A percentile compares a stretch with the other conserved stretches of the same genome.
These are phyloP conservation scores for Pisolithus marmoratus DNA, from an alignment of 768 basidiomycete species.

Conservation along the genomic window DNA sequence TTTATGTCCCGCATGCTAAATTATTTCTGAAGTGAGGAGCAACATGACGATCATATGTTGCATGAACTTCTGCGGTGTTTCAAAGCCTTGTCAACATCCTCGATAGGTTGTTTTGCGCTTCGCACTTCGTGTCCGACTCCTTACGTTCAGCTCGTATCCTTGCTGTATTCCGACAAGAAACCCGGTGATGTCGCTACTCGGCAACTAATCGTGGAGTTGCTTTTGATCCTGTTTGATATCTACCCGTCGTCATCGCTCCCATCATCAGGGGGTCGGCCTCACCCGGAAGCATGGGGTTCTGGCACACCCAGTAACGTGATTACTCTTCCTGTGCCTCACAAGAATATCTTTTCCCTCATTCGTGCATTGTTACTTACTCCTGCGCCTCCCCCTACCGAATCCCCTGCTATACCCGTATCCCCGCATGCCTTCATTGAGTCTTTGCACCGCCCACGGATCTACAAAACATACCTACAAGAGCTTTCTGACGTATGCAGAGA, in stretches of 20 bases:
- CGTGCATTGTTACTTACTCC: constrained; percentile 71
- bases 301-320: constrained; percentile 45
- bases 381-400: constrained; percentile 60
- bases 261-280: constrained; percentile 35
- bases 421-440: constrained; percentile 80
- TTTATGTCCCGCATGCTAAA: not conserved
- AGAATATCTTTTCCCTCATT: constrained; percentile 66
- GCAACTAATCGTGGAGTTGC: constrained; percentile 84
- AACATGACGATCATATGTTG: constrained; percentile 92
- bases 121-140: constrained; percentile 87
- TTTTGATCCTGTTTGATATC: constrained; percentile 83
- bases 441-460: constrained; percentile 63
- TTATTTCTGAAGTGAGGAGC: constrained; percentile 72
- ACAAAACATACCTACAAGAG: constrained; percentile 78
- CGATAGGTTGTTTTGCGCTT: constrained; percentile 84
- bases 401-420: constrained; percentile 53
- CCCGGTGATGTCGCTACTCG: constrained; percentile 90
- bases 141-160: constrained; percentile 72
- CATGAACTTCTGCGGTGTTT: constrained; percentile 91
- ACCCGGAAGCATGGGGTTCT: constrained; percentile 55
- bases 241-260: constrained; percentile 73
- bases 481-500: constrained; percentile 88
- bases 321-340: constrained; percentile 68
- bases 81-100: constrained; percentile 87
- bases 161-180: constrained; percentile 96